phyloP scores from a whole-genome alignment of 768 basidiomycete species.

The Kwoniella heveanensis region DNA sequence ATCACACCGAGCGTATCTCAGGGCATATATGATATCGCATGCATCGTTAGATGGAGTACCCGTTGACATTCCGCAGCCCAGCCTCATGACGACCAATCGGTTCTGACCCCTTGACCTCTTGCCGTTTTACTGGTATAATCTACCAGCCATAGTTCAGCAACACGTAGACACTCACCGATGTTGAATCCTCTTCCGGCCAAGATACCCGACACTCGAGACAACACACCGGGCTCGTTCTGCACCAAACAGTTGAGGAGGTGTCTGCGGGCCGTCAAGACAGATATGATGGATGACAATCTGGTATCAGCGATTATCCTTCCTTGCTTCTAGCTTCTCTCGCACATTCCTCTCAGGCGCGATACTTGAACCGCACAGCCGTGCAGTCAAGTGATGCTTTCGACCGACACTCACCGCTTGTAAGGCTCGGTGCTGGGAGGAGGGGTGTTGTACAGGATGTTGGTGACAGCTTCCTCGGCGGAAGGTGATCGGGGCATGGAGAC shows the following conservation, averaged over 20 bases:
- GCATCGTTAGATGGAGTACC: too few relatives aligned
- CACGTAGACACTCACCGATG: conserved; percentile 52
- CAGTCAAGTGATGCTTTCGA: too few relatives aligned
- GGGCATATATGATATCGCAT: conserved; percentile 1
- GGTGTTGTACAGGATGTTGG: conserved; percentile 95
- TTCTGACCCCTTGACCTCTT: too few relatives aligned
- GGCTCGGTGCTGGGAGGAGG: conserved; percentile 87
- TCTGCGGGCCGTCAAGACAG: too few relatives aligned
- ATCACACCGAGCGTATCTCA: too few relatives aligned
- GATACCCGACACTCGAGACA: conserved; percentile 95
- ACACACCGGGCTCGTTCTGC: conserved; percentile 98
- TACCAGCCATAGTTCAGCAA: not conserved
- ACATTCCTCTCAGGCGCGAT: too few relatives aligned
- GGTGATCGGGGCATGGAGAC: conserved; percentile 78
- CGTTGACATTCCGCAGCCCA: too few relatives aligned
- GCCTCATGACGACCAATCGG: too few relatives aligned
- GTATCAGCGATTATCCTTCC: too few relatives aligned
- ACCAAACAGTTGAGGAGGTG: conserved; percentile 97
- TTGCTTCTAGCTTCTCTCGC: too few relatives aligned
- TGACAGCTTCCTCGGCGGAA: conserved; percentile 92
- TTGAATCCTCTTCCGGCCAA: conserved; percentile 97
- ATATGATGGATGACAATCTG: too few relatives aligned
- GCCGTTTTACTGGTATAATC: not conserved
- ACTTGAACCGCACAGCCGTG: too few relatives aligned
- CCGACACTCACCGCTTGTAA: conserved; percentile 61